Evolutionary conservation across 768 basidiomycete species (phyloP).

Genomic region (Cystofilobasidium capitatum): DNA sequence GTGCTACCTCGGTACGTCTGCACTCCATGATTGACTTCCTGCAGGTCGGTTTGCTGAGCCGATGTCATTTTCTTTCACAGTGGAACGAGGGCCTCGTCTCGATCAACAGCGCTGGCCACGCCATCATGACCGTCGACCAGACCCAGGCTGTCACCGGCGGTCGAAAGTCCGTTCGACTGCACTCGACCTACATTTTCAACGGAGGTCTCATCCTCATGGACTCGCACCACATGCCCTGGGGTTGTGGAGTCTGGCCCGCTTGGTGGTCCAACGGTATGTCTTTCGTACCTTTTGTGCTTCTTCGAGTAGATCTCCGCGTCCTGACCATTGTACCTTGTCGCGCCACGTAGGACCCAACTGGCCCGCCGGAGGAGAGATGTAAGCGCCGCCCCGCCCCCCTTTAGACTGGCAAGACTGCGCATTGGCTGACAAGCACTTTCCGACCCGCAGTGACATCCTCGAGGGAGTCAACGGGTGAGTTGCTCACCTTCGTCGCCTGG

Average conservation of each 20-base stretch:
- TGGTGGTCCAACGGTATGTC: conserved; percentile 52
- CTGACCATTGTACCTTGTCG: too few species aligned
- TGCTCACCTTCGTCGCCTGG: too few species aligned
- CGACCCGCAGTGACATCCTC: conserved; percentile 22
- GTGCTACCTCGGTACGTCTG: background rate
- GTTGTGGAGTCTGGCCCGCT: conserved; percentile 58
- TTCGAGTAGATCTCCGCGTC: too few species aligned
- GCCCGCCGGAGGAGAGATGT: conserved; percentile 26
- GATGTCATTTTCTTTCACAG: conserved; percentile 40
- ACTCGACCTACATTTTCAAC: conserved; percentile 45
- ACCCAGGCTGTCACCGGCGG: conserved; percentile 52
- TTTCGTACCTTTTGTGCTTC: too few species aligned
- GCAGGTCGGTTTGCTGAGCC: conserved; percentile 36
- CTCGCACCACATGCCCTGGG: conserved; percentile 77
- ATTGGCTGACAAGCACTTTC: too few species aligned
- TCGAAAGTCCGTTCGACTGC: conserved; percentile 67
- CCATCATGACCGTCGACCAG: conserved; percentile 80
- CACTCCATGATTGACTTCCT: background rate
- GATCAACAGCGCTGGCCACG: conserved; percentile 62
- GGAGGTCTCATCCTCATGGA: conserved; percentile 74
- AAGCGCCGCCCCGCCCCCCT: background rate
- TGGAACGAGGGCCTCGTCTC: conserved; percentile 50
- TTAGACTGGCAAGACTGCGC: too few species aligned
- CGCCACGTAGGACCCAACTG: too few species aligned
- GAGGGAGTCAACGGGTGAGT: conserved; percentile 17